Conservation (phyloP, 2,329 filamentous ascomycete genomes). For the Penicillium expansum region DNA sequence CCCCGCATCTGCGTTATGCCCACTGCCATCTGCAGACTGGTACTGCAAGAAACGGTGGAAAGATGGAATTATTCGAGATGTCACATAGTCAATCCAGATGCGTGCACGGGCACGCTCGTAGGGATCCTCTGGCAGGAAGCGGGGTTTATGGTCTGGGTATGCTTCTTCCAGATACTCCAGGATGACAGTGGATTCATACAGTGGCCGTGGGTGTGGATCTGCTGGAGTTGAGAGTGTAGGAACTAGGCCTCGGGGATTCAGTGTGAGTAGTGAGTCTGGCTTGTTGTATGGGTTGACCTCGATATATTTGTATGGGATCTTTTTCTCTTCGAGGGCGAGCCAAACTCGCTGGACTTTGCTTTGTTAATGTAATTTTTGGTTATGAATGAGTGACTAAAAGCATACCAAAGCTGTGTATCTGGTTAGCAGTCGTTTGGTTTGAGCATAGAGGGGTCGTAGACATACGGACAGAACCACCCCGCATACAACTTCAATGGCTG, state of each 20-base stretch:
- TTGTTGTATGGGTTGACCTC: constrained; percentile 79
- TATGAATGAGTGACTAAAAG: background rate
- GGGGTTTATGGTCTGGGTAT: constrained; percentile 52
- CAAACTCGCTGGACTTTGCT: constrained; percentile 63
- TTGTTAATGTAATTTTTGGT: constrained; percentile 5
- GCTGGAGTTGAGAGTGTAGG: constrained; percentile 58
- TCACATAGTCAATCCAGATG: constrained; percentile 74
- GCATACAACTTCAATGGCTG: constrained; percentile 61
- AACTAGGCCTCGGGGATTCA: constrained; percentile 74
- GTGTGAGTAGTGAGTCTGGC: constrained; percentile 61
- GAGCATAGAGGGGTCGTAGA: constrained; percentile 10
- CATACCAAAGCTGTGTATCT: constrained; percentile 33
- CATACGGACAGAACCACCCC: constrained; percentile 67
- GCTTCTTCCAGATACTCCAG: constrained; percentile 75
- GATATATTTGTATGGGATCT: constrained; percentile 70
- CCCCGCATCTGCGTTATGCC: constrained; percentile 29
- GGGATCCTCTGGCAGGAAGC: constrained; percentile 58
- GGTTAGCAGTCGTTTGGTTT: background rate
- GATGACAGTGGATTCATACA: constrained; percentile 71
- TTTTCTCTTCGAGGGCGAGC: constrained; percentile 71
- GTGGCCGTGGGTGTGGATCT: constrained; percentile 48
- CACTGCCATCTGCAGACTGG: constrained; percentile 34
- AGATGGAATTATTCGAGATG: constrained; percentile 62
- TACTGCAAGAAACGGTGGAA: constrained; percentile 63
- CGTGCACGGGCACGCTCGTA: constrained; percentile 65